Percentiles rank a stretch among this genome's conserved stretches.
phyloP scores from a whole-genome alignment of 2,329 filamentous ascomycete genomes.

The Metarhizium guizhouense region DNA sequence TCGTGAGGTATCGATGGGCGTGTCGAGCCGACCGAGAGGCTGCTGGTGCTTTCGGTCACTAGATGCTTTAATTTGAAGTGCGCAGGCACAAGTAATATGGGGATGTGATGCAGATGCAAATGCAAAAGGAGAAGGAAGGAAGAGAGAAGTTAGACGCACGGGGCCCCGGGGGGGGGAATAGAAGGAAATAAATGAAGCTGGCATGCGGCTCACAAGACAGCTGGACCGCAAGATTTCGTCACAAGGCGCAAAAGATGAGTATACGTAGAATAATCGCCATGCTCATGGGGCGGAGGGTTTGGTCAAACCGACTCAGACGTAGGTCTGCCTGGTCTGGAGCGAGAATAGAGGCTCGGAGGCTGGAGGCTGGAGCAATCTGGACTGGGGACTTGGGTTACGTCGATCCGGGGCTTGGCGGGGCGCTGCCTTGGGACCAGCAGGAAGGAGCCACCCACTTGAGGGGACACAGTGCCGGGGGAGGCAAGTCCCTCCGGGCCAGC shows the following conservation, averaged over 20 bases:
- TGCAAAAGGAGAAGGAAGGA: not conserved
- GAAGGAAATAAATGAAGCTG: not conserved
- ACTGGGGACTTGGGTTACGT: not conserved
- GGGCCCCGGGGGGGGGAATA: not conserved
- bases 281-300: not conserved
- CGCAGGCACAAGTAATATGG: not conserved
- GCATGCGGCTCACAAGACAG: not conserved
- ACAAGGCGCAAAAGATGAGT: not conserved
- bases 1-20: not conserved
- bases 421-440: not conserved
- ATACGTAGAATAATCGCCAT: not conserved
- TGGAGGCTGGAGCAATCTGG: not conserved
- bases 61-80: not conserved
- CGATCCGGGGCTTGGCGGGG: constrained; percentile 2
- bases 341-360: too few species aligned
- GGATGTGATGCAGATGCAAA: not conserved
- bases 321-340: too few species aligned
- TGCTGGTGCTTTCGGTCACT: not conserved
- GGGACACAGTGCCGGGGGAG: not conserved
- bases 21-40: too few species aligned
- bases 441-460: not conserved
- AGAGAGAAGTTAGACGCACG: not conserved
- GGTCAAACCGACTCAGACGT: too few species aligned
- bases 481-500: too few species aligned
- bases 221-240: not conserved